Evolutionary conservation across 1,139 yeast genomes (phyloP).

Genomic region (Starmera stellimalicola): DNA sequence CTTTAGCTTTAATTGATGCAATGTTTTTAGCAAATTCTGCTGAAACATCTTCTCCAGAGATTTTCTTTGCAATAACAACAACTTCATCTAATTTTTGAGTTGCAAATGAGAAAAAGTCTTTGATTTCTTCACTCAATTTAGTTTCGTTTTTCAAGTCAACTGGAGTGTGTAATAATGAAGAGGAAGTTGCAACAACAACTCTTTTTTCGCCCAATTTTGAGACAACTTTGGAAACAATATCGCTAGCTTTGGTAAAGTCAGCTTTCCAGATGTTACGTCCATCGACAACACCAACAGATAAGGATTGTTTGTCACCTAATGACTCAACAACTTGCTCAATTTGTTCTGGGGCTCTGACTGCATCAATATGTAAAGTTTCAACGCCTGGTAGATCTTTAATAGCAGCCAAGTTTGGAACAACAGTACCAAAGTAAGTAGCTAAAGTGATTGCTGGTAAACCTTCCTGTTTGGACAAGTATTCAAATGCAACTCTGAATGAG

Average conservation of each 20-base stretch:
- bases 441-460: slow-evolving; percentile 71
- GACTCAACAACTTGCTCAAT: slow-evolving; percentile 70
- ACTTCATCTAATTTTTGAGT: slow-evolving; percentile 92
- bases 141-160: slow-evolving; percentile 89
- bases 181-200: slow-evolving; percentile 88
- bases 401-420: slow-evolving; percentile 89
- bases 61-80: slow-evolving; percentile 83
- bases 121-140: slow-evolving; percentile 82
- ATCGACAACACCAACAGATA: slow-evolving; percentile 94
- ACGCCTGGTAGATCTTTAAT: slow-evolving; percentile 87
- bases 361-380: slow-evolving; percentile 93
- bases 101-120: slow-evolving; percentile 98
- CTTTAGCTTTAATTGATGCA: slow-evolving; percentile 77
- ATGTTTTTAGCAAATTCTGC: slow-evolving; percentile 73
- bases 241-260: slow-evolving; percentile 81
- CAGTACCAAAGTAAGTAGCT: slow-evolving; percentile 97
- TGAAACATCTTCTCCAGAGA: slow-evolving; percentile 61
- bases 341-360: slow-evolving; percentile 94
- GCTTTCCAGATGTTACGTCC: slow-evolving; percentile 99
- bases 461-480: slow-evolving; percentile 50
- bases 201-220: slow-evolving; percentile 81
- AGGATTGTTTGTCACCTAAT: slow-evolving; percentile 57
- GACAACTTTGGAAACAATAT: slow-evolving; percentile 71
- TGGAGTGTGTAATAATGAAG: slow-evolving; percentile 96
- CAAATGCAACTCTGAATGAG: slow-evolving; percentile 83